A percentile compares a stretch with the other conserved stretches of the same genome.
These are phyloP conservation scores for Epichloe sylvatica DNA, from an alignment of 2,329 filamentous ascomycete species.

Conservation along the genomic window DNA sequence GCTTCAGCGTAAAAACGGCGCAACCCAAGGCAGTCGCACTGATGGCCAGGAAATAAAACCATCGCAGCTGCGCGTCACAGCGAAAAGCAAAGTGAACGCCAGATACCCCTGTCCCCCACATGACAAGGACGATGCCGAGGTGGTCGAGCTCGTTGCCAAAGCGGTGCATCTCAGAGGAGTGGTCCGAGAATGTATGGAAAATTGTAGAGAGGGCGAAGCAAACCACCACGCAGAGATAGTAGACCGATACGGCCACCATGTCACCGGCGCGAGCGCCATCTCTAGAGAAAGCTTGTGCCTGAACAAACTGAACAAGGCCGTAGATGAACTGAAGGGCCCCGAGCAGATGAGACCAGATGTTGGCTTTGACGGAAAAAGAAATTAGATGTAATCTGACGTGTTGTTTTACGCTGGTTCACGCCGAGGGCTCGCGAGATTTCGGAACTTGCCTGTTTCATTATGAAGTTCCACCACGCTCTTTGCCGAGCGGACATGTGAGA, in stretches of 20 bases:
- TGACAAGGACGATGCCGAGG: conserved; percentile 14
- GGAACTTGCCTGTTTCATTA: conserved; percentile 10
- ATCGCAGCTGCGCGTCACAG: conserved; percentile 8
- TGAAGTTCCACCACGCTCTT: conserved; percentile 10
- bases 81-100: conserved; percentile 15
- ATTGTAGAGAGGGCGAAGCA: conserved; percentile 13
- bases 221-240: conserved; percentile 12
- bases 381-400: too few species aligned
- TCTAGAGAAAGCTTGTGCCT: conserved; percentile 1
- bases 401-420: too few species aligned
- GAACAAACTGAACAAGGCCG: conserved; percentile 8
- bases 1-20: conserved; percentile 13
- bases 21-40: conserved; percentile 14
- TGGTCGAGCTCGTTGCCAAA: conserved; percentile 18
- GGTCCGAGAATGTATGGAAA: conserved; percentile 15
- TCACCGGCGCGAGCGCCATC: conserved; percentile 4
- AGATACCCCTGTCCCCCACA: conserved; percentile 11
- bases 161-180: conserved; percentile 14
- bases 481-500: conserved; percentile 7
- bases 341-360: conserved; percentile 18
- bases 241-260: conserved; percentile 9
- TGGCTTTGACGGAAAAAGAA: conserved; percentile 7
- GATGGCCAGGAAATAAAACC: conserved; percentile 10
- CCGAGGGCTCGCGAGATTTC: too few species aligned
- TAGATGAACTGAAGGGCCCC: conserved; percentile 12